Conservation (phyloP, 2,329 filamentous ascomycete species). For the Chrysoporthe deuterocubensis region DNA sequence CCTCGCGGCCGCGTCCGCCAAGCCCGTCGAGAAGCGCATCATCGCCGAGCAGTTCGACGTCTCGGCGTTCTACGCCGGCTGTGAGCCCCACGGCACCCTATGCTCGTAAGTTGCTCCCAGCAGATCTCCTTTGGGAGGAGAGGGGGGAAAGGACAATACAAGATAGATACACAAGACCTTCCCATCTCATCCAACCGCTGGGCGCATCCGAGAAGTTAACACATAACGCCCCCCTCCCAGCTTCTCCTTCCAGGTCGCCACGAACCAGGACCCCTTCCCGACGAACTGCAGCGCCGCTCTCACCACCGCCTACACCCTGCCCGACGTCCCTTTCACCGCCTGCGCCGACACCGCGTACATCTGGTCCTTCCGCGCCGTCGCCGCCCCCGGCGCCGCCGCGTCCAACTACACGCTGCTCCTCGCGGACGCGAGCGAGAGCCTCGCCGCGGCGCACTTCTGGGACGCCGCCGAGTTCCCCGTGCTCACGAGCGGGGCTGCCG, state of each 20-base stretch:
- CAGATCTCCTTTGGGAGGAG: neutral
- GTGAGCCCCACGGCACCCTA: conserved; percentile 36
- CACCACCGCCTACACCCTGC: conserved; percentile 45
- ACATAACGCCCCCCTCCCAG: neutral
- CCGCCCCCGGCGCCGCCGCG: neutral
- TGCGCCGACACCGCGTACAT: conserved; percentile 50
- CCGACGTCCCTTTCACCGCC: conserved; percentile 48
- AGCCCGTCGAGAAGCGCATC: conserved; percentile 30
- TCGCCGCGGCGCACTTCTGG: conserved; percentile 10
- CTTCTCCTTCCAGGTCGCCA: conserved; percentile 29
- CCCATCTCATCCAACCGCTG: no score
- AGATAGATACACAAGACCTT: no score
- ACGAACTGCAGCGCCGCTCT: conserved; percentile 27
- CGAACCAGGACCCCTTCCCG: conserved; percentile 26
- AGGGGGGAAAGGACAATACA: neutral
- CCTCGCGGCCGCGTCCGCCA: conserved; percentile 31
- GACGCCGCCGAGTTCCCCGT: conserved; percentile 4
- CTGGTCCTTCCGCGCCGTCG: conserved; percentile 30
- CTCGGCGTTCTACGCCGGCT: conserved; percentile 36
- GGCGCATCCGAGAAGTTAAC: neutral
- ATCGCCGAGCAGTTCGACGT: conserved; percentile 34
- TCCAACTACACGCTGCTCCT: conserved; percentile 19
- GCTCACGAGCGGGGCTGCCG: neutral
- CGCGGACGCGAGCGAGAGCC: neutral
- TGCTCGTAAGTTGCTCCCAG: conserved; percentile 33